These are phyloP conservation scores for Thuja plicata DNA, from an alignment of 83 land plant species.

Conservation along the genomic window DNA sequence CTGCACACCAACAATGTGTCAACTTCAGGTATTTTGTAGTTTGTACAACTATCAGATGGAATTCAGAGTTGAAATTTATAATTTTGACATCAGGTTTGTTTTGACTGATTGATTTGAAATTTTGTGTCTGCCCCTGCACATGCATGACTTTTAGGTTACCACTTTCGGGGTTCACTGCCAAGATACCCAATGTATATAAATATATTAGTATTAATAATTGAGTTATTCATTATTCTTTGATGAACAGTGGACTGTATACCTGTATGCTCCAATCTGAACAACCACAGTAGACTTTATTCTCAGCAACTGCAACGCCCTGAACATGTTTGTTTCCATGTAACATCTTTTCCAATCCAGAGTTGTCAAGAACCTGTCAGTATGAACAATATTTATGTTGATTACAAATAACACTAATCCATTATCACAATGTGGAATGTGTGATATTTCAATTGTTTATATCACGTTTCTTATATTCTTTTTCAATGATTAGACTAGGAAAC, in stretches of 20 bases:
- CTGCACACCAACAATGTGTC: slow-evolving; percentile 12
- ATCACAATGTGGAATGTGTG: not conserved
- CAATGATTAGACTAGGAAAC: not conserved
- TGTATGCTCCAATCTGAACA: slow-evolving; percentile 10
- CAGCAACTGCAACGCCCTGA: not conserved
- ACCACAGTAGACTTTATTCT: slow-evolving; percentile 8
- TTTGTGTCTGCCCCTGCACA: not conserved
- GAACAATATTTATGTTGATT: not conserved
- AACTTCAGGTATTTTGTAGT: not conserved
- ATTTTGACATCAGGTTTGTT: not conserved
- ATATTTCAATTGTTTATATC: not conserved
- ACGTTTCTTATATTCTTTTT: not conserved
- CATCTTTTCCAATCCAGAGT: slow-evolving; percentile 4
- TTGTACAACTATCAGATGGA: not conserved
- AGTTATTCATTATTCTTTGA: not conserved
- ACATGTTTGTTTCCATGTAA: not conserved
- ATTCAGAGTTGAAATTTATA: not conserved
- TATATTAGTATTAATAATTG: not conserved
- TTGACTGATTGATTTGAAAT: not conserved
- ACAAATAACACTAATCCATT: not conserved
- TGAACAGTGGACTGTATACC: not conserved
- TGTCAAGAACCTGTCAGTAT: slow-evolving; percentile 1
- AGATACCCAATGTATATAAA: not conserved
- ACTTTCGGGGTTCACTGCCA: not conserved
- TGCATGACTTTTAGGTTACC: not conserved